Evolutionary conservation across 208 protist genomes (phyloP).

Genomic region (Leishmania major): DNA sequence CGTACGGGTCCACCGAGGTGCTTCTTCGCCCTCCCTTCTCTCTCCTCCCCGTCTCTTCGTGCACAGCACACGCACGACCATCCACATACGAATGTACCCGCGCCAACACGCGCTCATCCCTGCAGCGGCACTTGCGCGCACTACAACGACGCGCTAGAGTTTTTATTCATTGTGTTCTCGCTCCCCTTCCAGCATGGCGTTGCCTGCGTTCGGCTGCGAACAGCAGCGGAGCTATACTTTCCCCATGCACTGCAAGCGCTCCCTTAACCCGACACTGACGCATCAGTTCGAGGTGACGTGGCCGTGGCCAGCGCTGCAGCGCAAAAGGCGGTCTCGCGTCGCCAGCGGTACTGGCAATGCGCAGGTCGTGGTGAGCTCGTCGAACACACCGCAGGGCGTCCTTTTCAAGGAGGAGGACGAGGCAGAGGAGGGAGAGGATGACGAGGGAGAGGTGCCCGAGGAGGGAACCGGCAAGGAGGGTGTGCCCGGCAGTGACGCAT

Average conservation of each 20-base stretch:
- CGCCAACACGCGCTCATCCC: neutral
- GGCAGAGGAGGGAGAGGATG: neutral
- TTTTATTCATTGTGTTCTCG: neutral
- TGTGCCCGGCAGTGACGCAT: neutral
- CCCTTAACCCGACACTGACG: constrained; percentile 42
- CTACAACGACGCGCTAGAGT: neutral
- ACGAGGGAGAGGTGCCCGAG: neutral
- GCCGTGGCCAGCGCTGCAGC: constrained; percentile 48
- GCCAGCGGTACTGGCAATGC: neutral
- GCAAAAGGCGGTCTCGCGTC: neutral
- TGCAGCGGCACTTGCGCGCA: neutral
- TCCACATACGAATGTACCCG: neutral
- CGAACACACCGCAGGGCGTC: neutral
- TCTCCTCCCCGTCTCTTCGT: neutral
- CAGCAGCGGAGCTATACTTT: constrained; percentile 17
- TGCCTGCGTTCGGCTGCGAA: constrained; percentile 13
- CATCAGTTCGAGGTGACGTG: constrained; percentile 54
- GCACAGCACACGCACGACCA: neutral
- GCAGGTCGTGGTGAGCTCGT: neutral
- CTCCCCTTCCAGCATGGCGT: neutral
- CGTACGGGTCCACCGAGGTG: neutral
- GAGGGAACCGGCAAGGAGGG: neutral
- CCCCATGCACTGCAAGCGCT: constrained; percentile 32
- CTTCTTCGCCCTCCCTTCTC: neutral
- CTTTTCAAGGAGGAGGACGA: constrained; percentile 3